Conservation (phyloP, 2,329 filamentous ascomycete genomes). For the Ascochyta lentis region DNA sequence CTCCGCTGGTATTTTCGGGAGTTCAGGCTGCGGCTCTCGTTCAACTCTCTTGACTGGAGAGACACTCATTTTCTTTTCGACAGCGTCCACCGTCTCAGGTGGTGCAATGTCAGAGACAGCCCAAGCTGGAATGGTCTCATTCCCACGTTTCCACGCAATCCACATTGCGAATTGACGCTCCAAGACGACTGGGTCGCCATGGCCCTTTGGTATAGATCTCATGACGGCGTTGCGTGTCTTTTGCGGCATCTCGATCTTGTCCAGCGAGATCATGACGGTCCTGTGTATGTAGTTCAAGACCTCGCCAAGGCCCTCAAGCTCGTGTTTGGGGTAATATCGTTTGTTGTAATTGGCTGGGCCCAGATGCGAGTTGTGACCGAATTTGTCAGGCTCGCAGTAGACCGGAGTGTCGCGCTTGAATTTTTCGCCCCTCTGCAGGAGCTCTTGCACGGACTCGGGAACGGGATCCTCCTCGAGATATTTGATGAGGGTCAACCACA, state of each 20-base stretch:
- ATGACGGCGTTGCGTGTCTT: conserved; percentile 66
- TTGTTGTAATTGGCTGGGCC: conserved; percentile 64
- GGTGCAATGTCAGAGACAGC: conserved; percentile 64
- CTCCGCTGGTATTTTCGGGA: conserved; percentile 53
- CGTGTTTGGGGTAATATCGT: conserved; percentile 68
- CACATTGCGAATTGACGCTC: conserved; percentile 68
- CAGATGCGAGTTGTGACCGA: conserved; percentile 57
- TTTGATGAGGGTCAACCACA: conserved; percentile 71
- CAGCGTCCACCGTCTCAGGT: conserved; percentile 46
- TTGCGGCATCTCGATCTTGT: conserved; percentile 66
- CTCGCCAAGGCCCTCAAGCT: conserved; percentile 66
- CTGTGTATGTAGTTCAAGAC: conserved; percentile 67
- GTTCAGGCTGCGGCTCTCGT: conserved; percentile 57
- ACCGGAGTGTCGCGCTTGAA: conserved; percentile 63
- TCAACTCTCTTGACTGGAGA: conserved; percentile 64
- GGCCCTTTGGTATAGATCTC: conserved; percentile 67
- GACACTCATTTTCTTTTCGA: conserved; percentile 62
- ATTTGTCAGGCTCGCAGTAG: conserved; percentile 65
- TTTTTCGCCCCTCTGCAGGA: conserved; percentile 62
- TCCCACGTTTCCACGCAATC: conserved; percentile 72
- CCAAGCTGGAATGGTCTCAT: conserved; percentile 68
- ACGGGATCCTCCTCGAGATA: conserved; percentile 70
- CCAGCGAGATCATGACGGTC: conserved; percentile 67
- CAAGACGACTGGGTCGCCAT: conserved; percentile 66
- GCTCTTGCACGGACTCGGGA: conserved; percentile 62